Evolutionary conservation across 2,329 filamentous ascomycete species (phyloP).

Genomic region (Neonectria hederae): DNA sequence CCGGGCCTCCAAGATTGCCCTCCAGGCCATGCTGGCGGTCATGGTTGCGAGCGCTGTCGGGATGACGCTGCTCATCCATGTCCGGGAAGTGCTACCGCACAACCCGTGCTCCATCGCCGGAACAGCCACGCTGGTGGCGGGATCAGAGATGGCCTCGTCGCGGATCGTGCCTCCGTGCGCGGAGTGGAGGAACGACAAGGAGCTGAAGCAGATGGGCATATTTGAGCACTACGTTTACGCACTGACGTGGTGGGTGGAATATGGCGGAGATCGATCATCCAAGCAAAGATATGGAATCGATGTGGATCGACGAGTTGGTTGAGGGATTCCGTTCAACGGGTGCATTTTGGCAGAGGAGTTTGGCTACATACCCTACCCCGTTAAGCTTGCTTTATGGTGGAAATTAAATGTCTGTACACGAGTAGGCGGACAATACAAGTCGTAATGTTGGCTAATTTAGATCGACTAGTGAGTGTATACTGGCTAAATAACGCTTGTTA

Average conservation of each 20-base stretch:
- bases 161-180: constrained; percentile 35
- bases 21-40: constrained; percentile 44
- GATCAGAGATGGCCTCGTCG: constrained; percentile 38
- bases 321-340: background rate
- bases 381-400: background rate
- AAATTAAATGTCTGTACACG: background rate
- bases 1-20: constrained; percentile 38
- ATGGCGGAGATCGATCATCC: constrained; percentile 1
- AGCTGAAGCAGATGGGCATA: constrained; percentile 26
- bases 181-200: constrained; percentile 40
- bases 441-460: background rate
- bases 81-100: constrained; percentile 40
- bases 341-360: constrained; percentile 3
- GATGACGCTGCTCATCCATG: constrained; percentile 35
- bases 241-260: constrained; percentile 60
- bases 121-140: constrained; percentile 40
- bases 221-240: constrained; percentile 26
- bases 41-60: constrained; percentile 41
- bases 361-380: constrained; percentile 3
- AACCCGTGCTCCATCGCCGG: constrained; percentile 45
- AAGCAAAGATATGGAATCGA: constrained; percentile 43
- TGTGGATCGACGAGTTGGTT: constrained; percentile 37
- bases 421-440: background rate
- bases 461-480: too few relatives aligned
- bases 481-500: too few relatives aligned